Conservation (phyloP, 2,329 filamentous ascomycete genomes). For the Xylaria sp. region DNA sequence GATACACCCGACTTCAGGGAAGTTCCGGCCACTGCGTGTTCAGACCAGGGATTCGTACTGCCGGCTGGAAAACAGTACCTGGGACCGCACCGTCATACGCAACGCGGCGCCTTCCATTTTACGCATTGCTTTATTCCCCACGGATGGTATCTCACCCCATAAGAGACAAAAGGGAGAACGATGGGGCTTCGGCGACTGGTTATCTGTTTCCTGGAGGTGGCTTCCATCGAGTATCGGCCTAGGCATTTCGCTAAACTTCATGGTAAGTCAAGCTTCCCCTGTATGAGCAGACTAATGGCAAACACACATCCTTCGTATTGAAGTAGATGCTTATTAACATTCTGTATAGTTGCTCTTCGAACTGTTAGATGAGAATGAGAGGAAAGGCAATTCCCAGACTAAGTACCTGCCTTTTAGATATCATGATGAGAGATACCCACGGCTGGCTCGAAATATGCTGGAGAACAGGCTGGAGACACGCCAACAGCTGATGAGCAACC, state of each 20-base stretch:
- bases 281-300: too few relatives aligned
- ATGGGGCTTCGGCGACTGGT: not conserved
- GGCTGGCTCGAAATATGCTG: not conserved
- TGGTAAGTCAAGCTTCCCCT: not conserved
- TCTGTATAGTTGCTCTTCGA: too few relatives aligned
- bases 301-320: too few relatives aligned
- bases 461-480: not conserved
- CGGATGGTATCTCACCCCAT: not conserved
- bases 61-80: not conserved
- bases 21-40: not conserved
- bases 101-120: not conserved
- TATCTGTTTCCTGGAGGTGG: not conserved
- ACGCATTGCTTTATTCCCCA: not conserved
- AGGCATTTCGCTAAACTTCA: not conserved
- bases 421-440: not conserved
- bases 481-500: too few relatives aligned
- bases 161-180: not conserved
- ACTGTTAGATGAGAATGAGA: too few relatives aligned
- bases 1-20: not conserved
- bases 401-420: not conserved
- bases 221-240: not conserved
- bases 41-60: not conserved
- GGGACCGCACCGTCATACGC: not conserved
- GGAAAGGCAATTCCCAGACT: not conserved
- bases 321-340: too few relatives aligned